Evolutionary conservation across 352 stramenopile species (phyloP).

Genomic region (Globisporangium nodosum): DNA sequence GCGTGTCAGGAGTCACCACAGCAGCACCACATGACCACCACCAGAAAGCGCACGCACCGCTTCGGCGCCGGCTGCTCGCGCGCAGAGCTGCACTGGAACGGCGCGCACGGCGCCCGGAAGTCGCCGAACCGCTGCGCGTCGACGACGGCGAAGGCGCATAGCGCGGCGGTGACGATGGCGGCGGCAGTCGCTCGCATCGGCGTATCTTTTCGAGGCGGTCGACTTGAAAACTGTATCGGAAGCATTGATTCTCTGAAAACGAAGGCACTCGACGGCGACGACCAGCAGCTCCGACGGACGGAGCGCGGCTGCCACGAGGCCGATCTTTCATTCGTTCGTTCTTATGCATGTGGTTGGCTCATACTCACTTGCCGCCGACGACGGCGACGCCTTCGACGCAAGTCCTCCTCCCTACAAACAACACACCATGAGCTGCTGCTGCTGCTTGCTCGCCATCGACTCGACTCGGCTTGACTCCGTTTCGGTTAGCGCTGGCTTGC

Average conservation of each 20-base stretch:
- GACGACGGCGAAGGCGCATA: background rate
- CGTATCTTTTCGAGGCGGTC: background rate
- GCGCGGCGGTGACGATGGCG: background rate
- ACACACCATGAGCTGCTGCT: too few relatives aligned
- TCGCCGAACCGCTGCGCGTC: conserved; percentile 6
- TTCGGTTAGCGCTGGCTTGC: background rate
- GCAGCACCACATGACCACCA: background rate
- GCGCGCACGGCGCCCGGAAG: conserved; percentile 30
- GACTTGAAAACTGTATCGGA: background rate
- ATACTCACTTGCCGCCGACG: background rate
- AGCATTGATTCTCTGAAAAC: background rate
- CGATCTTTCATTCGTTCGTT: background rate
- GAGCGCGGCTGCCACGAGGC: background rate
- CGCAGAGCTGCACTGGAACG: conserved; percentile 27
- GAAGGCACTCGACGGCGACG: background rate
- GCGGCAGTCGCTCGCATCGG: background rate
- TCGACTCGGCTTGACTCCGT: background rate
- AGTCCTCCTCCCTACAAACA: too few relatives aligned
- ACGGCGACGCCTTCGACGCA: too few relatives aligned
- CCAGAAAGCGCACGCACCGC: conserved; percentile 12
- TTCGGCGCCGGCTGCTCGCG: conserved; percentile 19
- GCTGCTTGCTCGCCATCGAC: background rate
- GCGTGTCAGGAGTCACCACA: background rate
- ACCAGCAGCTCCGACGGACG: background rate
- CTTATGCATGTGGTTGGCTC: background rate